Base-by-base conservation (phyloP, 345 rosid genomes). In the Zanthoxylum bungeanum region DNA sequence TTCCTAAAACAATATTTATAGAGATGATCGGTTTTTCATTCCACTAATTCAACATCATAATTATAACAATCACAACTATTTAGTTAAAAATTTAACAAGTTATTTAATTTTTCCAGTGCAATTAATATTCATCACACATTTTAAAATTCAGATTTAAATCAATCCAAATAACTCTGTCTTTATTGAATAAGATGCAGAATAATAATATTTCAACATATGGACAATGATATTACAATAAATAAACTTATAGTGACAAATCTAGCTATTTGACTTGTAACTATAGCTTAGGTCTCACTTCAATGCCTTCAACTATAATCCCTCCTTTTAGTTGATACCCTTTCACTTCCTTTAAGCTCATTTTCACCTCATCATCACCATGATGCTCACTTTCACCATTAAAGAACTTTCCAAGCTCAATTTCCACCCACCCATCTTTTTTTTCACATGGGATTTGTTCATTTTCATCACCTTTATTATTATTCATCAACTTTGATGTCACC, bases 341-440 rank as follows among this genome's bases (percentile, higher is more conserved):
- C 17, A 88, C 89, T 73, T 93, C 97, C 62, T 57, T 87, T 69
- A 93, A 68, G 19, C 92, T 82, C 91, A 88, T 86, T 52, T 64
- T 79, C 37, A 91, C 84, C 66, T 77, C 85, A 14, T 79, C 73
- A 12, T 75, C 71, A 11, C 33, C 1, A 0, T 17, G 65, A 12
- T n/a, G n/a, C n/a, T 34, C 65, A 5, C 42, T 69, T 8, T 28
- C 74, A 17, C 83, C 88, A 10, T 27, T 83, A 40, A 69, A 77
- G 67, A 91, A 89, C 65, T 84, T 88, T 4, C 98, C 98, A 0
- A 89, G 40, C 84, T 89, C 90, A 46, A 91, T 77, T 84, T 91
- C 97, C 92, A 85, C 46, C 97, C 98, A 93, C 5, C 92, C 93
- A 24, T 86, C 87, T 4, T 69, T 80, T 68, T 88, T 83, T 52